Evolutionary conservation across 2,329 filamentous ascomycete species (phyloP).

Genomic region (Tetracladium maxilliforme): DNA sequence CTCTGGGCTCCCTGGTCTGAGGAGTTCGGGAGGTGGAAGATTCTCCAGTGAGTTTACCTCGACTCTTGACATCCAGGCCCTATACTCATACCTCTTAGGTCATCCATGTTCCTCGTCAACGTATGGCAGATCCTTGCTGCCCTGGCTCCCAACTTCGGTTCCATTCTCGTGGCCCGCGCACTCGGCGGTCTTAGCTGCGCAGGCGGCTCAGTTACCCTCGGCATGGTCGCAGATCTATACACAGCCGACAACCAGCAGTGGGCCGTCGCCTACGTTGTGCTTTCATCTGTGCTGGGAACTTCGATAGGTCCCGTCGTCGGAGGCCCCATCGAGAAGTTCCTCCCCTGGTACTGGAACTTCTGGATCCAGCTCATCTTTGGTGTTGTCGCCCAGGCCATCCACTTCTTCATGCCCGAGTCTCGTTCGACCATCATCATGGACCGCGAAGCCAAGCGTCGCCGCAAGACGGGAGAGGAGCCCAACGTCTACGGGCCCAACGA

Average conservation of each 20-base stretch:
- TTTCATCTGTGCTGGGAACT: conserved; percentile 38
- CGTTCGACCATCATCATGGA: conserved; percentile 41
- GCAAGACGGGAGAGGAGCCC: conserved; percentile 26
- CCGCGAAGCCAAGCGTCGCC: conserved; percentile 37
- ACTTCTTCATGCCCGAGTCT: conserved; percentile 39
- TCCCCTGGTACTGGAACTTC: conserved; percentile 43
- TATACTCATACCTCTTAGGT: too few relatives aligned
- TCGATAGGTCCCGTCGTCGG: conserved; percentile 38
- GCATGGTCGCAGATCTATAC: conserved; percentile 51
- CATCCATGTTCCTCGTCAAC: conserved; percentile 34
- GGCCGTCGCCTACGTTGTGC: conserved; percentile 43
- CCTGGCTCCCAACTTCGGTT: conserved; percentile 22
- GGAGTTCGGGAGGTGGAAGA: conserved; percentile 34
- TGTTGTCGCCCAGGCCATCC: conserved; percentile 29
- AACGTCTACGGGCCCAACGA: conserved; percentile 32
- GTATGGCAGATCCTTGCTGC: conserved; percentile 33
- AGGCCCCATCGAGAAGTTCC: conserved; percentile 30
- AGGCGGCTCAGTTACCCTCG: conserved; percentile 48
- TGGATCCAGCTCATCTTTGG: conserved; percentile 47
- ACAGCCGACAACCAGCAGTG: conserved; percentile 39
- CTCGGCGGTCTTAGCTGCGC: conserved; percentile 45
- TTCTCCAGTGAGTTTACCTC: too few relatives aligned
- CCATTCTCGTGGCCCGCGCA: conserved; percentile 25
- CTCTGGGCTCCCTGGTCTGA: conserved; percentile 41
- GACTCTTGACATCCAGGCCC: too few relatives aligned